Conservation (phyloP, 495 filamentous ascomycete genomes). For the Pyrenopolyporus hunteri region DNA sequence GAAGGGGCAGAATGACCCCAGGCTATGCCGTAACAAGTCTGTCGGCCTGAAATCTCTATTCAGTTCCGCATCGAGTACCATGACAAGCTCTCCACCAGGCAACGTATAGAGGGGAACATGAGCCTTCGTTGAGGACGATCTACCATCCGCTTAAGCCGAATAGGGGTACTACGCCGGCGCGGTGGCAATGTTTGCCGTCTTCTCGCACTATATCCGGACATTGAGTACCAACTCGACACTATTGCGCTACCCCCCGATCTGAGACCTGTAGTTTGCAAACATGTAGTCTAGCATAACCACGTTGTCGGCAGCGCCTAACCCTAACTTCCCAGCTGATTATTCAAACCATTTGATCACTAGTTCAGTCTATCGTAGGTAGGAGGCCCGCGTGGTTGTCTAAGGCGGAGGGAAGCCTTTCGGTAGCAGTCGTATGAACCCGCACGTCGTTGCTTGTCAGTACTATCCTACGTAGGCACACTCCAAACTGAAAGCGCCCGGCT, state of each 20-base stretch:
- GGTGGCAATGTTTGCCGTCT: neutral
- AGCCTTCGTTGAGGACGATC: conserved; percentile 13
- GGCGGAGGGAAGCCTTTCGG: no score
- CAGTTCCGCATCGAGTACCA: neutral
- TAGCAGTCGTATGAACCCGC: no score
- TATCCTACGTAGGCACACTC: no score
- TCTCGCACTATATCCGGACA: neutral
- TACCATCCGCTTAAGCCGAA: conserved; percentile 10
- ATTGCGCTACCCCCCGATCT: neutral
- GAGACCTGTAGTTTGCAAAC: neutral
- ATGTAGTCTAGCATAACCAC: neutral
- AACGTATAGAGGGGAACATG: no score
- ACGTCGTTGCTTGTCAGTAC: no score
- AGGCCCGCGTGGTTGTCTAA: neutral
- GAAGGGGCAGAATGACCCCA: conserved; percentile 6
- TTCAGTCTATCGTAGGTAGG: neutral
- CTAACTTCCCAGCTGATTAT: neutral
- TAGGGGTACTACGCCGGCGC: neutral
- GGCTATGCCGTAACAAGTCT: neutral
- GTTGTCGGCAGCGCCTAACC: neutral
- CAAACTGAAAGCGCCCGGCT: no score
- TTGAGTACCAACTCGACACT: neutral
- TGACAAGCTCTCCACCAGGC: no score
- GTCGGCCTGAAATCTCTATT: conserved; percentile 5
- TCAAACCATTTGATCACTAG: conserved; percentile 1